phyloP scores from a whole-genome alignment of 2,329 filamentous ascomycete species.

The Penicillium hesseltinei region DNA sequence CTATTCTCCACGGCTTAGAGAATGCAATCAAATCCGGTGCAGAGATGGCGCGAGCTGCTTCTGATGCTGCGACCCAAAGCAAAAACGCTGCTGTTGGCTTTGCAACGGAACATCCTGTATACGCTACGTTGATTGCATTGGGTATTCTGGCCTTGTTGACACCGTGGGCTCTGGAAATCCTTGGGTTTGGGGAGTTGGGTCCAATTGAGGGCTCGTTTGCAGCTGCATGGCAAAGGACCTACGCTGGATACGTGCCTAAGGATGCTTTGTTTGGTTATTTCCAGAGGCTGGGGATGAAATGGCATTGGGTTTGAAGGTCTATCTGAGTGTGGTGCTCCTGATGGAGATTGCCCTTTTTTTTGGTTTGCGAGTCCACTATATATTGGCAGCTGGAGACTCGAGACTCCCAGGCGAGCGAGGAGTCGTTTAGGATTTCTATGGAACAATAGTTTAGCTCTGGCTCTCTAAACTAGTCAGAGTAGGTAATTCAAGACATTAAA shows the following conservation, averaged over 20 bases:
- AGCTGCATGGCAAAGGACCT: constrained; percentile 40
- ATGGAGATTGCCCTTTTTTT: background rate
- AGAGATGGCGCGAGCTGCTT: background rate
- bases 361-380: too few relatives aligned
- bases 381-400: background rate
- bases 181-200: constrained; percentile 30
- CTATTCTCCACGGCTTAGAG: background rate
- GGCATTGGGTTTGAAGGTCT: constrained; percentile 7
- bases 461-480: background rate
- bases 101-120: background rate
- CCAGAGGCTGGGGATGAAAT: constrained; percentile 44
- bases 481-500: background rate
- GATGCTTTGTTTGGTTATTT: constrained; percentile 45
- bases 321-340: background rate
- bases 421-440: background rate
- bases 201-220: constrained; percentile 38
- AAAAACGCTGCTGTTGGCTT: background rate
- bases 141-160: constrained; percentile 23
- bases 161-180: constrained; percentile 27
- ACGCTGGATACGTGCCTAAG: constrained; percentile 23
- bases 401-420: background rate
- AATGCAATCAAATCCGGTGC: background rate
- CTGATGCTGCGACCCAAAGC: background rate
- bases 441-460: background rate
- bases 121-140: background rate